These are phyloP conservation scores for Diaporthe sp. DNA, from an alignment of 2,329 filamentous ascomycete genomes.

Conservation along the genomic window DNA sequence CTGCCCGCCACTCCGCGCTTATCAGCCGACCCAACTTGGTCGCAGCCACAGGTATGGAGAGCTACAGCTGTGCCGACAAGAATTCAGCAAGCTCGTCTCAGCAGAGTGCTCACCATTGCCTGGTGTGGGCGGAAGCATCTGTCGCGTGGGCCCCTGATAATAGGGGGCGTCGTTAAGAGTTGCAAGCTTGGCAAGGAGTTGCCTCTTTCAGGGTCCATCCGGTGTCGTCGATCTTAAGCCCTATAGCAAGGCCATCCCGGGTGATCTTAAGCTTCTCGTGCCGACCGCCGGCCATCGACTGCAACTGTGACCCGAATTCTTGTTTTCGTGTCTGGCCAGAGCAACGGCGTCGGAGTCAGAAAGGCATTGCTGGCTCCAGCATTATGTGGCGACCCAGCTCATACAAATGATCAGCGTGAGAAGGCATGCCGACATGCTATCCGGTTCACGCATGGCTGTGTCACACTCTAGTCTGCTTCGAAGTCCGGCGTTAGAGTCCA, in stretches of 20 bases:
- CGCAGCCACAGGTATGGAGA: too few relatives aligned
- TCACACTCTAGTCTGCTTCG: slow-evolving; percentile 3
- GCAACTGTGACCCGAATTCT: background rate
- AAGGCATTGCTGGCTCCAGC: slow-evolving; percentile 2
- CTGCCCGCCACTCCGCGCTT: background rate
- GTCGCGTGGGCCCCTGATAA: background rate
- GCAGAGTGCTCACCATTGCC: background rate
- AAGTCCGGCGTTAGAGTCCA: background rate
- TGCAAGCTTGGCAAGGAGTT: slow-evolving; percentile 12
- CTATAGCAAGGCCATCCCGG: slow-evolving; percentile 1
- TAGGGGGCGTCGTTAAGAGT: slow-evolving; percentile 15
- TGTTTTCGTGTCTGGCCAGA: background rate
- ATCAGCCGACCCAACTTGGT: background rate
- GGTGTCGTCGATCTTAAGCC: slow-evolving; percentile 21
- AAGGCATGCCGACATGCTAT: background rate
- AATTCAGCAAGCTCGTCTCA: background rate
- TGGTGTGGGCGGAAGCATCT: background rate
- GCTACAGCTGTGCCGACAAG: background rate
- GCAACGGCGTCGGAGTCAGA: background rate
- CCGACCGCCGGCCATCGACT: slow-evolving; percentile 29
- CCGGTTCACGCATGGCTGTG: background rate
- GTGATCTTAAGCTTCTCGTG: slow-evolving; percentile 1
- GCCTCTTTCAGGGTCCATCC: slow-evolving; percentile 12
- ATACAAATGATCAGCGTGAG: background rate
- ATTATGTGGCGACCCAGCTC: background rate